Evolutionary conservation across 2,329 filamentous ascomycete genomes (phyloP).

Genomic region (Rugonectria rugulosa): DNA sequence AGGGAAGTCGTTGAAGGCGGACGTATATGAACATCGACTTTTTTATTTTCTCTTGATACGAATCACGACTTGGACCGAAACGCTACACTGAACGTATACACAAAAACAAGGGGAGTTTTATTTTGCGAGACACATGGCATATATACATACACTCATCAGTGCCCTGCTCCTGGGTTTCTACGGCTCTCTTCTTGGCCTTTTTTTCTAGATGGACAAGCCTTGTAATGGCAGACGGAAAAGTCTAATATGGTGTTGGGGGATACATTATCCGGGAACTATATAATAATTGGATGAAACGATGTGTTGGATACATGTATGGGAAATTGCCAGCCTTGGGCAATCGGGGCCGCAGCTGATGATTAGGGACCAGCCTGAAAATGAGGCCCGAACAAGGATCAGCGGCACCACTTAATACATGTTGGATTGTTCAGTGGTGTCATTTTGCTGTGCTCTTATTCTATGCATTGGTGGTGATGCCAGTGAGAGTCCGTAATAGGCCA

Average conservation of each 20-base stretch:
- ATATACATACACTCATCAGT: slow-evolving; percentile 29
- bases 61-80: slow-evolving; percentile 19
- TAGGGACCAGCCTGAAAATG: not conserved
- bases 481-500: too few relatives aligned
- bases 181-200: slow-evolving; percentile 4
- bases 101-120: slow-evolving; percentile 24
- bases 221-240: slow-evolving; percentile 24
- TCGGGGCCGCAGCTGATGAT: not conserved
- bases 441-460: not conserved
- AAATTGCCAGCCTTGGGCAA: slow-evolving; percentile 5
- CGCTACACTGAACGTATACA: slow-evolving; percentile 6
- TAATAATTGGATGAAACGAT: not conserved
- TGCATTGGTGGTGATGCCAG: too few relatives aligned
- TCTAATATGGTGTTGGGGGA: slow-evolving; percentile 20
- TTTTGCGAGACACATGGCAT: slow-evolving; percentile 21
- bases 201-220: slow-evolving; percentile 3
- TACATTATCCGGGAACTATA: slow-evolving; percentile 11
- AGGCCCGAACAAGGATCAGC: slow-evolving; percentile 5
- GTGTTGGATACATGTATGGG: slow-evolving; percentile 9
- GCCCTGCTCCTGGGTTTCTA: not conserved
- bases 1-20: slow-evolving; percentile 69
- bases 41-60: not conserved
- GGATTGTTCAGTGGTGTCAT: not conserved
- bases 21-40: slow-evolving; percentile 47
- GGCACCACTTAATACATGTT: slow-evolving; percentile 11